A percentile compares a stretch with the other conserved stretches of the same genome.
phyloP scores from a whole-genome alignment of 345 rosid genomes.

The Arabis alpina region DNA sequence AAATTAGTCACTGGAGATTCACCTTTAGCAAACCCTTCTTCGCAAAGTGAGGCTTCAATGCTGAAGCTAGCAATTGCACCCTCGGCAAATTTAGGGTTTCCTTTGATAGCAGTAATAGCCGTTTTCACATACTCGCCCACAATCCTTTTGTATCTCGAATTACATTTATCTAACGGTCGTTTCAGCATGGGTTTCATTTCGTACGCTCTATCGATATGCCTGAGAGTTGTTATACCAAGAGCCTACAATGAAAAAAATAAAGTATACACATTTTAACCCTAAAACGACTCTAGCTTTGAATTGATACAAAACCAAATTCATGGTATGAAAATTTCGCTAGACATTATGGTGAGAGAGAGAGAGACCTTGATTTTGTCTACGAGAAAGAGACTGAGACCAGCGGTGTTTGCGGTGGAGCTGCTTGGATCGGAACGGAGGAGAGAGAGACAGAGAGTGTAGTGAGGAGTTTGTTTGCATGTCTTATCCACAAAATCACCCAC shows the following conservation, averaged over 20 bases:
- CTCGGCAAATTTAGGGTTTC: constrained; percentile 44
- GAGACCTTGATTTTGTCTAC: constrained; percentile 37
- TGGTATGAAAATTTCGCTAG: neutral
- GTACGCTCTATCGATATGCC: constrained; percentile 37
- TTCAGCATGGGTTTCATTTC: constrained; percentile 39
- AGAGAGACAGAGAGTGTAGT: constrained; percentile 40
- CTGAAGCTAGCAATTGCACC: constrained; percentile 34
- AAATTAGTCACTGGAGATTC: constrained; percentile 39
- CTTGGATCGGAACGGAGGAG: constrained; percentile 45
- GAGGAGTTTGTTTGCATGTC: constrained; percentile 46
- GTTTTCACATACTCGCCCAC: constrained; percentile 41
- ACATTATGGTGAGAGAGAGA: neutral
- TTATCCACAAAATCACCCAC: constrained; percentile 18
- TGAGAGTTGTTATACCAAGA: constrained; percentile 7
- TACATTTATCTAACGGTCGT: constrained; percentile 43
- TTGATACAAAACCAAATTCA: constrained; percentile 3
- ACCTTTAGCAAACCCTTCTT: constrained; percentile 28
- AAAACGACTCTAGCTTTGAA: neutral
- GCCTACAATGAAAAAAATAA: neutral
- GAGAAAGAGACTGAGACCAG: constrained; percentile 42
- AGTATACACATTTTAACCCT: no score
- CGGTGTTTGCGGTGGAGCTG: constrained; percentile 41
- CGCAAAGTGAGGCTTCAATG: constrained; percentile 42
- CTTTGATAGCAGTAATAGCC: constrained; percentile 44
- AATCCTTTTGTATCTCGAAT: constrained; percentile 42